These are phyloP conservation scores for Chenopodium quinoa DNA, from an alignment of 148 eudicot genomes.

Conservation along the genomic window DNA sequence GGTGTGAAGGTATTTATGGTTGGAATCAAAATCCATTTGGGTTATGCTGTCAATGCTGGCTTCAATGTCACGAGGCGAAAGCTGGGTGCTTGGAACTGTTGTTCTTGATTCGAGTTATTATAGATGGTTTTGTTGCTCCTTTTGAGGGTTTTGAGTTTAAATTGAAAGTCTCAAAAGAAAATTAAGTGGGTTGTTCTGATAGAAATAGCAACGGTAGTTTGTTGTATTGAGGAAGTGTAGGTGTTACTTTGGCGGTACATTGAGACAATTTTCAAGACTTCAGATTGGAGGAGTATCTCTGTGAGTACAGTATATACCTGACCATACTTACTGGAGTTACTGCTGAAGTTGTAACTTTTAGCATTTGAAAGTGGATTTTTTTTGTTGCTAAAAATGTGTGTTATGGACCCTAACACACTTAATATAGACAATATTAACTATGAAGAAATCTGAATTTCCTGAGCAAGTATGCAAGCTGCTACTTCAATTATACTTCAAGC, in stretches of 20 bases:
- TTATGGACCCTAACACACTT: background rate
- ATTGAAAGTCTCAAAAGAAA: background rate
- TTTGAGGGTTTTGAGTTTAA: background rate
- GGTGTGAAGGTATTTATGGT: background rate
- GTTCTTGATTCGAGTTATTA: background rate
- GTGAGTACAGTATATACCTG: background rate
- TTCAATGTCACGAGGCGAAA: background rate
- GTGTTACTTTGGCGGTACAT: background rate
- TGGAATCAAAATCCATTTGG: background rate
- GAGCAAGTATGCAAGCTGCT: background rate
- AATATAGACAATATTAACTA: background rate
- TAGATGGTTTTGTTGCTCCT: background rate
- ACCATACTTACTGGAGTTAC: background rate
- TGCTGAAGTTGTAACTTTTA: background rate
- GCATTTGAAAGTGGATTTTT: background rate
- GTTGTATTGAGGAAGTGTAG: background rate
- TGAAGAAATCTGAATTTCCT: background rate
- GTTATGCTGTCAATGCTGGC: background rate
- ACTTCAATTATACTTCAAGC: background rate
- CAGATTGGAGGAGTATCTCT: background rate
- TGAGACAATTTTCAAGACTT: background rate
- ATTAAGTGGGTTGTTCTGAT: background rate
- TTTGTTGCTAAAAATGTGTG: too few species aligned
- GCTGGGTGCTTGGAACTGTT: background rate
- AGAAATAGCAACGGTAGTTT: background rate